phyloP scores from a whole-genome alignment of 805 yeast genomes.

The Hyphopichia homilentoma region DNA sequence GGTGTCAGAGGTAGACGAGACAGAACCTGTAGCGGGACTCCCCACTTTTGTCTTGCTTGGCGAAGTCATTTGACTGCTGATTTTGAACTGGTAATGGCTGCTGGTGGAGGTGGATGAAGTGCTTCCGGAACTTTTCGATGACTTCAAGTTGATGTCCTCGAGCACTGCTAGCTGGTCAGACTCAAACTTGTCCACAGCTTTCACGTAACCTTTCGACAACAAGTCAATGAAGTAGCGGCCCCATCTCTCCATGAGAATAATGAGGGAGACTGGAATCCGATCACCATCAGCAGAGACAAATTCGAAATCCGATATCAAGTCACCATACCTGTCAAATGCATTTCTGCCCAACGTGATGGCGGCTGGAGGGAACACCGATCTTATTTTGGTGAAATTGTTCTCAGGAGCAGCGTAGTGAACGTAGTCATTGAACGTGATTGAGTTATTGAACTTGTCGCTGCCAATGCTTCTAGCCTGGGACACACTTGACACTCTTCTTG shows the following conservation, averaged over 20 bases:
- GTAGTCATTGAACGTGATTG: constrained; percentile 59
- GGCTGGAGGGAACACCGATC: constrained; percentile 70
- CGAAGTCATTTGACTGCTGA: not conserved
- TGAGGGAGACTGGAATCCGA: constrained; percentile 58
- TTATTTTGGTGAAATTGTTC: constrained; percentile 58
- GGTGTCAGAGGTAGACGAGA: constrained; percentile 4
- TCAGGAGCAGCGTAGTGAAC: constrained; percentile 75
- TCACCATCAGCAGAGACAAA: constrained; percentile 68
- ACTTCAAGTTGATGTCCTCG: not conserved
- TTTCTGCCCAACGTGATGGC: constrained; percentile 76
- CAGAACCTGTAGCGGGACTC: constrained; percentile 7
- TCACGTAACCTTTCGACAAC: constrained; percentile 60
- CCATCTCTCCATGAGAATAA: constrained; percentile 69
- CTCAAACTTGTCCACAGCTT: constrained; percentile 46
- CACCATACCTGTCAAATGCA: constrained; percentile 65
- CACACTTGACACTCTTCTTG: constrained; percentile 15
- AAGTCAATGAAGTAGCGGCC: constrained; percentile 65
- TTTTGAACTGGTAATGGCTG: constrained; percentile 4
- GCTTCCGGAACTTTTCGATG: constrained; percentile 4
- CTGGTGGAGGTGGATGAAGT: constrained; percentile 9
- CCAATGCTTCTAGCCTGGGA: constrained; percentile 14
- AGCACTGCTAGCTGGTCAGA: constrained; percentile 12
- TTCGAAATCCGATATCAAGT: constrained; percentile 66
- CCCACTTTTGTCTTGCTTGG: constrained; percentile 9
- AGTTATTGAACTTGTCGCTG: constrained; percentile 2